Percentiles rank a stretch among this genome's conserved stretches.
These are phyloP conservation scores for Myxozyma geophila DNA, from an alignment of 805 yeast genomes.

Conservation along the genomic window DNA sequence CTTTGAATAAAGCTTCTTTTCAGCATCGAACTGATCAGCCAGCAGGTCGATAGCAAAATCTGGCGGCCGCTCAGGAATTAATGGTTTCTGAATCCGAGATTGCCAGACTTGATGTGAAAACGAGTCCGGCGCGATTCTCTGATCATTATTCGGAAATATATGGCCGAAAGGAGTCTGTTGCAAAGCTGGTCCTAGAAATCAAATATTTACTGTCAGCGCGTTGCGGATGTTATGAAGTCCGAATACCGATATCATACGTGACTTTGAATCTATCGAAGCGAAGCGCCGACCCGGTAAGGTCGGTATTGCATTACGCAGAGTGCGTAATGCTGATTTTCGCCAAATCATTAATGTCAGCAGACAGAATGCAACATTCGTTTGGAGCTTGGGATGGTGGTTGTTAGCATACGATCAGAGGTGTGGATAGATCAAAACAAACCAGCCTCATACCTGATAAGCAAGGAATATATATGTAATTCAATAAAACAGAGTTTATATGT, in stretches of 20 bases:
- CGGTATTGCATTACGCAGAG: constrained; percentile 1
- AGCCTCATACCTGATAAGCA: too few species aligned
- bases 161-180: background rate
- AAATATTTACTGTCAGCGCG: too few species aligned
- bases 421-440: background rate
- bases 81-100: background rate
- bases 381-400: background rate
- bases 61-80: background rate
- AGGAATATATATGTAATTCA: too few species aligned
- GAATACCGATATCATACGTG: background rate
- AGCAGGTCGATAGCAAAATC: constrained; percentile 5
- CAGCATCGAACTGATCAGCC: constrained; percentile 7
- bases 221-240: background rate
- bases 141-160: background rate
- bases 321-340: constrained; percentile 6
- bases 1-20: background rate
- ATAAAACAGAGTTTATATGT: too few species aligned
- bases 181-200: background rate
- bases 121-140: background rate
- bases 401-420: background rate
- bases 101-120: background rate
- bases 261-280: background rate
- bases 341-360: background rate
- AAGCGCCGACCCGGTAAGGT: constrained; percentile 8
- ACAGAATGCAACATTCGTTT: background rate